These are phyloP conservation scores for Trichoderma asperelloides DNA, from an alignment of 495 filamentous ascomycete species.

Conservation along the genomic window DNA sequence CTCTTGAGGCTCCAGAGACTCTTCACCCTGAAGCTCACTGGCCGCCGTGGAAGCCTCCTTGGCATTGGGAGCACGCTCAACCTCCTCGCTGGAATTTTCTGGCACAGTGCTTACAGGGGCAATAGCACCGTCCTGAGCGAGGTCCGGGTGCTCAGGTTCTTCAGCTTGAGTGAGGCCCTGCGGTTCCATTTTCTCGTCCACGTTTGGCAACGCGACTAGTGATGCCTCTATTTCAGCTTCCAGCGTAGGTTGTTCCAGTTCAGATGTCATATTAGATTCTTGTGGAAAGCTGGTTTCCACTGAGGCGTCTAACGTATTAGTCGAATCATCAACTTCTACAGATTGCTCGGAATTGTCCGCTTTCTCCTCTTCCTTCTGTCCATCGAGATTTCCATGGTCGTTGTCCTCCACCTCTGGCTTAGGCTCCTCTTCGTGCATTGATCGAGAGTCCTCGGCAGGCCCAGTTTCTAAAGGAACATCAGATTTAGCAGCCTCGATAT, in stretches of 20 bases:
- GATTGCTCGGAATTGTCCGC: background rate
- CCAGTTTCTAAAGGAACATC: background rate
- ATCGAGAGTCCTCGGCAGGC: background rate
- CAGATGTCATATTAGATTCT: constrained; percentile 2
- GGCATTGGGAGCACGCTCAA: background rate
- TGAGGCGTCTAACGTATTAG: background rate
- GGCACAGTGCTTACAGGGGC: background rate
- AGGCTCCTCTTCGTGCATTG: background rate
- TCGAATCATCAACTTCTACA: background rate
- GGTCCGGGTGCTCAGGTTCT: background rate
- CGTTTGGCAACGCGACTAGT: background rate
- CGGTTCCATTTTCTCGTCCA: background rate
- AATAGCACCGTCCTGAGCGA: background rate
- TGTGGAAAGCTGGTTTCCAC: background rate
- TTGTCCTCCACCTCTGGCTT: background rate
- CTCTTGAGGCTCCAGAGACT: background rate
- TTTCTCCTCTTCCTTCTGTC: background rate
- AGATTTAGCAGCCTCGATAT: background rate
- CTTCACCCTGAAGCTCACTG: background rate
- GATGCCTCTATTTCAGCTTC: background rate
- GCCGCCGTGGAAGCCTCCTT: background rate
- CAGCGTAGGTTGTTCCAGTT: background rate
- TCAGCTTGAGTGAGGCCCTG: background rate
- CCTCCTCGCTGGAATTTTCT: background rate
- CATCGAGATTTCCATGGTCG: background rate